These are phyloP conservation scores for Sphagnum tenellum DNA, from an alignment of 225 moss, liverwort and hornwort species.

Conservation along the genomic window DNA sequence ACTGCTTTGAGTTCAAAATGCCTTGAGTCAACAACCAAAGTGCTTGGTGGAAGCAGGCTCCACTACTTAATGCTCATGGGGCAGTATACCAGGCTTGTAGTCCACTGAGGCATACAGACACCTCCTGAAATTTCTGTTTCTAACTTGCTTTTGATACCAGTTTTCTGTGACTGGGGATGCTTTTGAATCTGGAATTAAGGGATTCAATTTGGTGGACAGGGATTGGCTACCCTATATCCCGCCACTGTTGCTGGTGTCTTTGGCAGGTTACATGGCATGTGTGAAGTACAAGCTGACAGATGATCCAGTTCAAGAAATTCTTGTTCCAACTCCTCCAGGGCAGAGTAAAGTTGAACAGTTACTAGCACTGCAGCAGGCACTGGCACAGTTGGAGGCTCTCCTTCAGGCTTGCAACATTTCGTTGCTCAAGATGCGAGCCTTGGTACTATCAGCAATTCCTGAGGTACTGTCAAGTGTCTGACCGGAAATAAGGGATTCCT, in stretches of 20 bases:
- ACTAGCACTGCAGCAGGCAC: conserved; percentile 70
- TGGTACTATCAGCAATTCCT: conserved; percentile 65
- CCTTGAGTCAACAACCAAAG: too few relatives aligned
- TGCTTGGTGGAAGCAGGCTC: too few relatives aligned
- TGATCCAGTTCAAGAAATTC: conserved; percentile 44
- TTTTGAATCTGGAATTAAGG: too few relatives aligned
- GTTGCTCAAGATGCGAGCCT: conserved; percentile 73
- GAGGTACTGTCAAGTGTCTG: conserved; percentile 26
- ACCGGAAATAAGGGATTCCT: too few relatives aligned
- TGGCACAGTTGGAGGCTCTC: conserved; percentile 66
- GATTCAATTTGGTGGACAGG: conserved; percentile 18
- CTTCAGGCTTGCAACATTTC: conserved; percentile 76
- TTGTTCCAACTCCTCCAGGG: conserved; percentile 62
- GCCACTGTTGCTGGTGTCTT: conserved; percentile 49
- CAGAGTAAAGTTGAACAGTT: conserved; percentile 84
- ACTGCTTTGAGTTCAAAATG: too few relatives aligned
- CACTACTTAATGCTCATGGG: too few relatives aligned
- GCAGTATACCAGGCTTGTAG: too few relatives aligned
- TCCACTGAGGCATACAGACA: too few relatives aligned
- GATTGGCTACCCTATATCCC: conserved; percentile 65
- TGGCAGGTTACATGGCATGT: conserved; percentile 60
- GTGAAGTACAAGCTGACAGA: conserved; percentile 37
- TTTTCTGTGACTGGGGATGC: too few relatives aligned
- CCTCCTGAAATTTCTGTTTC: too few relatives aligned
- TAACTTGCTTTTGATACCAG: too few relatives aligned